A percentile compares a stretch with the other conserved stretches of the same genome.
These are phyloP conservation scores for Neonectria sp. DNA, from an alignment of 2,329 filamentous ascomycete genomes.

Conservation along the genomic window DNA sequence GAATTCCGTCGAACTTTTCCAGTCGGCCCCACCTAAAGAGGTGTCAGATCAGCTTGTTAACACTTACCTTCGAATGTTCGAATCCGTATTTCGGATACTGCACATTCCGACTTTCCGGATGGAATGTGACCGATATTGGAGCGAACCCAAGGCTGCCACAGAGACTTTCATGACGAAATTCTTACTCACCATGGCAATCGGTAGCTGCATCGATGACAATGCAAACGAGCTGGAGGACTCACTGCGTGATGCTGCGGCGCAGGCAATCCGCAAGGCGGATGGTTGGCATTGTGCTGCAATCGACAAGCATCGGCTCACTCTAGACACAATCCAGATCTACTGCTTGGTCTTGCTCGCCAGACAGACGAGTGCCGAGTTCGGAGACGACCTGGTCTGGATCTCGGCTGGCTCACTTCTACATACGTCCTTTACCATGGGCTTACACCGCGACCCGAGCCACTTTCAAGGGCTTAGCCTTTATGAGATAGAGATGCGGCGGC, in stretches of 20 bases:
- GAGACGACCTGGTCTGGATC: conserved; percentile 57
- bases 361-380: conserved; percentile 59
- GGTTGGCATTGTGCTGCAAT: conserved; percentile 56
- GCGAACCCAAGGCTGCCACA: conserved; percentile 46
- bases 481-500: conserved; percentile 56
- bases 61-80: conserved; percentile 39
- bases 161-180: conserved; percentile 52
- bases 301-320: conserved; percentile 51
- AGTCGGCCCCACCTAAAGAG: not conserved
- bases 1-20: not conserved
- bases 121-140: conserved; percentile 65
- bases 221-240: conserved; percentile 26
- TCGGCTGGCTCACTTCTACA: conserved; percentile 58
- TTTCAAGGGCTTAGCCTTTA: conserved; percentile 54
- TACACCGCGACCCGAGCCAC: conserved; percentile 60
- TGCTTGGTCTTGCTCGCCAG: conserved; percentile 57
- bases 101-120: conserved; percentile 67
- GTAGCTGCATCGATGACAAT: conserved; percentile 28
- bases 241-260: conserved; percentile 35
- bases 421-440: conserved; percentile 61
- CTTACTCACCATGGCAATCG: conserved; percentile 58
- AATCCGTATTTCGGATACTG: conserved; percentile 66
- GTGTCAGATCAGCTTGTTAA: too few species aligned
- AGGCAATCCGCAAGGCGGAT: conserved; percentile 39
- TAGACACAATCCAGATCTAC: conserved; percentile 57